These are phyloP conservation scores for Saccharomycopsis sp. DNA, from an alignment of 805 yeast species.

Conservation along the genomic window DNA sequence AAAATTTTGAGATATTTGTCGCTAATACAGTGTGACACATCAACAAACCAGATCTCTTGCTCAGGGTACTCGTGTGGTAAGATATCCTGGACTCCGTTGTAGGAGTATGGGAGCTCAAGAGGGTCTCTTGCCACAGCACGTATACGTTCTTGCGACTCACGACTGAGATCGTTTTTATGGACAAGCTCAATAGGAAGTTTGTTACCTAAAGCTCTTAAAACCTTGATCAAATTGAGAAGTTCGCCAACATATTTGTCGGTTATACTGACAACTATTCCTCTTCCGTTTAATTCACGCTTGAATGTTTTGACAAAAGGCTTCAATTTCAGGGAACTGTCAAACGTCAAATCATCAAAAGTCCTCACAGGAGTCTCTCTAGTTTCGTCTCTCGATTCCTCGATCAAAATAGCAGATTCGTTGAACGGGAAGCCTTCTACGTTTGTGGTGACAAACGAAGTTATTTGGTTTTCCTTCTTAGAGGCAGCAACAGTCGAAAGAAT, in stretches of 20 bases:
- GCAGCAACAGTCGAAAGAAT: constrained; percentile 25
- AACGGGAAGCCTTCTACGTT: constrained; percentile 6
- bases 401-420: constrained; percentile 3
- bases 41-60: constrained; percentile 38
- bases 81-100: not conserved
- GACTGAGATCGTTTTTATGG: constrained; percentile 31
- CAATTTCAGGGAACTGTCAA: constrained; percentile 21
- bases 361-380: not conserved
- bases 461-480: not conserved
- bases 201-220: constrained; percentile 34
- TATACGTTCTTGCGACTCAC: constrained; percentile 29
- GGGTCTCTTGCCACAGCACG: constrained; percentile 32
- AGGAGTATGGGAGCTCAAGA: constrained; percentile 28
- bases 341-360: not conserved
- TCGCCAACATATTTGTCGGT: constrained; percentile 27
- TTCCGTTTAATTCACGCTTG: constrained; percentile 28
- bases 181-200: constrained; percentile 36
- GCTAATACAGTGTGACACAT: constrained; percentile 25
- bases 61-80: constrained; percentile 22
- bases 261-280: constrained; percentile 30
- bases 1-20: constrained; percentile 24
- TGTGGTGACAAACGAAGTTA: not conserved
- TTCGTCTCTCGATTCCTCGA: not conserved
- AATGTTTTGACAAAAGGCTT: constrained; percentile 25
- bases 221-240: constrained; percentile 33